Conservation (phyloP, 176 grass and related monocot species). For the Calamus simplicifolius region DNA sequence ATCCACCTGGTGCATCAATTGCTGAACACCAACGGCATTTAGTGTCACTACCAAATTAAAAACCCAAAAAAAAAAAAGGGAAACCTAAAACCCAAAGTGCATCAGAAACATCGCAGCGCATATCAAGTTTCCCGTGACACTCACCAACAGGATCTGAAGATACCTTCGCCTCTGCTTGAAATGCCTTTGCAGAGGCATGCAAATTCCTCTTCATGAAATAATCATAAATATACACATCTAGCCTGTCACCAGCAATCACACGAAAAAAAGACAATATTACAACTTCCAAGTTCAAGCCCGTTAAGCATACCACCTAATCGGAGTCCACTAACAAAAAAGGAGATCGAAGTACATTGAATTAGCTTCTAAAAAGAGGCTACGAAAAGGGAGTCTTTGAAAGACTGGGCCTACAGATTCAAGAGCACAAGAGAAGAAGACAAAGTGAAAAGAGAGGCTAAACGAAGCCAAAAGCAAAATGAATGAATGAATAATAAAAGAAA, state of each 20-base stretch:
- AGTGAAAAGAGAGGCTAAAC: too few relatives aligned
- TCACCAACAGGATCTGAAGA: slow-evolving; percentile 53
- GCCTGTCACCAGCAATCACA: slow-evolving; percentile 28
- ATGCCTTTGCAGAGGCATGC: slow-evolving; percentile 51
- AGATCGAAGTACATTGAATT: too few relatives aligned
- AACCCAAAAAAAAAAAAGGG: background rate
- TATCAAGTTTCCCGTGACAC: slow-evolving; percentile 8
- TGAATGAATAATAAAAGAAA: too few relatives aligned
- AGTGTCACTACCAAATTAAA: background rate
- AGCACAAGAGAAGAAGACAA: too few relatives aligned
- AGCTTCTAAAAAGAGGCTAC: too few relatives aligned
- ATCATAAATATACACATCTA: slow-evolving; percentile 73
- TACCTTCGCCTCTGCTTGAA: slow-evolving; percentile 46
- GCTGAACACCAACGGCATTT: slow-evolving; percentile 19
- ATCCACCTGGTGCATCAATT: slow-evolving; percentile 56
- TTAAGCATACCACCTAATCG: background rate
- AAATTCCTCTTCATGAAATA: slow-evolving; percentile 61
- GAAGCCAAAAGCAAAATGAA: too few relatives aligned
- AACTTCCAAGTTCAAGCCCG: background rate
- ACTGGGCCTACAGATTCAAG: too few relatives aligned
- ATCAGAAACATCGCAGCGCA: too few relatives aligned
- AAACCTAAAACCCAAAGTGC: too few relatives aligned
- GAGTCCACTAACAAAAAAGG: background rate
- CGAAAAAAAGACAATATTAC: background rate
- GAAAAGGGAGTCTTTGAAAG: too few relatives aligned